phyloP scores from a whole-genome alignment of 2,329 filamentous ascomycete genomes.

The Diplodia scrobiculata region DNA sequence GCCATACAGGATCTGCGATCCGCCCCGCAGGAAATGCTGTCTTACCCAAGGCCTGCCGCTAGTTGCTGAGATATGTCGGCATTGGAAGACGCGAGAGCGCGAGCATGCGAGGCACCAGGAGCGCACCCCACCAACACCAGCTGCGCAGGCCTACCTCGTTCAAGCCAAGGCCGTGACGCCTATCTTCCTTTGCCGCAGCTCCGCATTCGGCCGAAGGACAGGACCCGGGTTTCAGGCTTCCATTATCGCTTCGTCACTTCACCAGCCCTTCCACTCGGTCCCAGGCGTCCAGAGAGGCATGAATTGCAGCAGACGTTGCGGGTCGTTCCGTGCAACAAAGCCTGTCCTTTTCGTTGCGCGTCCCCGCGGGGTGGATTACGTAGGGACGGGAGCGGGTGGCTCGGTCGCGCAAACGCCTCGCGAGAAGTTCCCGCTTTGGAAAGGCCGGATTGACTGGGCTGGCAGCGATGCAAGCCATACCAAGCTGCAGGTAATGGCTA shows the following conservation, averaged over 20 bases:
- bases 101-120: slow-evolving; percentile 9
- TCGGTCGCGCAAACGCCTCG: slow-evolving; percentile 1
- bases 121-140: background rate
- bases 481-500: slow-evolving; percentile 14
- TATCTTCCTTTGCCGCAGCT: background rate
- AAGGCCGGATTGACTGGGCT: background rate
- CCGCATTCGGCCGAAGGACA: slow-evolving; percentile 11
- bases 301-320: background rate
- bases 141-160: background rate
- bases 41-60: background rate
- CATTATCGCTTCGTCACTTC: background rate
- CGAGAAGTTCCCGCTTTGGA: background rate
- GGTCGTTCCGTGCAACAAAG: background rate
- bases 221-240: slow-evolving; percentile 17
- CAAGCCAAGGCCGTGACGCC: background rate
- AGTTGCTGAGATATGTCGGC: slow-evolving; percentile 15
- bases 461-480: slow-evolving; percentile 10
- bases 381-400: background rate
- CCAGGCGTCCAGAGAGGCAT: background rate
- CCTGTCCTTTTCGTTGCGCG: background rate
- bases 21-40: slow-evolving; percentile 6
- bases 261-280: background rate
- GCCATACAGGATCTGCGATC: background rate
- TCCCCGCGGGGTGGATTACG: background rate
- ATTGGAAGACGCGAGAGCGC: slow-evolving; percentile 6